These are phyloP conservation scores for Zymoseptoria crescenta DNA, from an alignment of 2,329 filamentous ascomycete genomes.

Conservation along the genomic window DNA sequence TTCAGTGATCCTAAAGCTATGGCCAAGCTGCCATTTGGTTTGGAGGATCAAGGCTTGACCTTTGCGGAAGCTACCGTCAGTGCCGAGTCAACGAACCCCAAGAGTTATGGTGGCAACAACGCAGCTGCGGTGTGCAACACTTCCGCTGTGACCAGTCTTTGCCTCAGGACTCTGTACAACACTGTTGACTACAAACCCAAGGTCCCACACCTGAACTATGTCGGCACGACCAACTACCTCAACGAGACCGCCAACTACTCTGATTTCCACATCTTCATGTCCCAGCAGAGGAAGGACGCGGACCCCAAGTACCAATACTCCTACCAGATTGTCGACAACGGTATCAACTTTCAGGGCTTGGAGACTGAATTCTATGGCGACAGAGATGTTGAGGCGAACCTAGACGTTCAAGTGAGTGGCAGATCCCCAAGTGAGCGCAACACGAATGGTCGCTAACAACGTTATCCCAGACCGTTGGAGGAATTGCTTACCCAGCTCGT, in stretches of 20 bases:
- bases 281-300: conserved; percentile 8
- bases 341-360: conserved; percentile 48
- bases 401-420: conserved; percentile 47
- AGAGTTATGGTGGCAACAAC: not conserved
- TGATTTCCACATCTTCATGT: conserved; percentile 13
- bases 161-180: conserved; percentile 45
- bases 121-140: conserved; percentile 6
- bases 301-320: conserved; percentile 11
- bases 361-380: conserved; percentile 24
- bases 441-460: not conserved
- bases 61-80: not conserved
- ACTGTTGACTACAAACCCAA: conserved; percentile 32
- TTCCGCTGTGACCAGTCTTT: conserved; percentile 41
- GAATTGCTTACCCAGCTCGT: conserved; percentile 35
- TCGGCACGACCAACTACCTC: conserved; percentile 39
- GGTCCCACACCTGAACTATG: conserved; percentile 23
- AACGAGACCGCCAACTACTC: conserved; percentile 33
- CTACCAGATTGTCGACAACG: conserved; percentile 53
- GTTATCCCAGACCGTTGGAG: conserved; percentile 37
- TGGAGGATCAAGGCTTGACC: not conserved
- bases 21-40: not conserved
- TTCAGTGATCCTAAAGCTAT: conserved; percentile 12
- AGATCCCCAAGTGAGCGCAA: not conserved
- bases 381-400: conserved; percentile 49
- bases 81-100: not conserved